Percentiles rank a stretch among this genome's conserved stretches.
Conservation (phyloP, 768 basidiomycete genomes). For the Serendipita indica region DNA sequence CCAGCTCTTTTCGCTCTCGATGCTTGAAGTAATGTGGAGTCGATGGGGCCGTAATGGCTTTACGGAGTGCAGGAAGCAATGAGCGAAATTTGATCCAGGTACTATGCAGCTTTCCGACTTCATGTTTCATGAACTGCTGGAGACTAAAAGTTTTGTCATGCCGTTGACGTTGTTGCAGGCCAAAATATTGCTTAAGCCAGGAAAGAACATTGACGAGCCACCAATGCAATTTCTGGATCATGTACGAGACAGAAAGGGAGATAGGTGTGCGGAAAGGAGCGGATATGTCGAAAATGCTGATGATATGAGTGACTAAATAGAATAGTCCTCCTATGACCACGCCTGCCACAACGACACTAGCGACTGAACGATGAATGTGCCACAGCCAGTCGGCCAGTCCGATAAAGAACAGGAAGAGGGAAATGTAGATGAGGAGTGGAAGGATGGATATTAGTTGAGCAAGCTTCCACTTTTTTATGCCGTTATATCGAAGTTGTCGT, state of each 20-base stretch:
- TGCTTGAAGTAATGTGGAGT: too few species aligned
- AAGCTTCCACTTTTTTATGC: slow-evolving; percentile 1
- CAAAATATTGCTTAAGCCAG: too few species aligned
- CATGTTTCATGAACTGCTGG: too few species aligned
- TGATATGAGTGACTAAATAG: slow-evolving; percentile 11
- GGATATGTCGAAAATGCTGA: slow-evolving; percentile 11
- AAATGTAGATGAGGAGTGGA: slow-evolving; percentile 12
- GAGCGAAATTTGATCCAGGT: too few species aligned
- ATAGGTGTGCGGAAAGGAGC: slow-evolving; percentile 15
- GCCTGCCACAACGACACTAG: slow-evolving; percentile 10
- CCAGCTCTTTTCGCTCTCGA: too few species aligned
- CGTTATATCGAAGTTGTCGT: neutral
- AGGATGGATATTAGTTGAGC: neutral
- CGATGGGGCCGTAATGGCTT: too few species aligned
- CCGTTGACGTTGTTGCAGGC: too few species aligned
- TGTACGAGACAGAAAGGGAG: slow-evolving; percentile 11
- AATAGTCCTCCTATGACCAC: neutral
- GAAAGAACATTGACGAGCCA: neutral
- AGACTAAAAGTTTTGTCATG: too few species aligned
- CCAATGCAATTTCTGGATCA: neutral
- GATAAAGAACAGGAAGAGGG: slow-evolving; percentile 14
- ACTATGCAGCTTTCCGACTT: too few species aligned
- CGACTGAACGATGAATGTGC: slow-evolving; percentile 12
- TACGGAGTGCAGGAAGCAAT: too few species aligned
- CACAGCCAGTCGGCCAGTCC: slow-evolving; percentile 15